phyloP scores from a whole-genome alignment of 176 grass and related monocot genomes.

The Lolium perenne region DNA sequence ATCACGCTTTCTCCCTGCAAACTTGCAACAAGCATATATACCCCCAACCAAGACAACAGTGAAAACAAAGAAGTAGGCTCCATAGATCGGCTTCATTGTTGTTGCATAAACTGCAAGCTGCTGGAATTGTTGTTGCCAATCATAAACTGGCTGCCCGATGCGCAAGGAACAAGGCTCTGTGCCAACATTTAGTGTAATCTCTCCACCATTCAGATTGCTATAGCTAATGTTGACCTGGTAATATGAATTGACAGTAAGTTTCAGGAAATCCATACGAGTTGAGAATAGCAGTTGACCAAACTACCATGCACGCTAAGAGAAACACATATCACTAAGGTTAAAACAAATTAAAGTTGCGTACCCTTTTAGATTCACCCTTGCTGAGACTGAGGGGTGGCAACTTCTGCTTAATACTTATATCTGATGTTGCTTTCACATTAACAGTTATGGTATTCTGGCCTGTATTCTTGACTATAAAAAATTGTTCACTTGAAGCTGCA shows the following conservation, averaged over 20 bases:
- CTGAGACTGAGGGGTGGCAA: neutral
- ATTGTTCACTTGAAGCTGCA: slow-evolving; percentile 55
- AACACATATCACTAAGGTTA: neutral
- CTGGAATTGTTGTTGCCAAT: slow-evolving; percentile 64
- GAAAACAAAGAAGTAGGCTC: slow-evolving; percentile 62
- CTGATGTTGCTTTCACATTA: slow-evolving; percentile 43
- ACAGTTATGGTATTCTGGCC: slow-evolving; percentile 49
- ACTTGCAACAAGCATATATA: slow-evolving; percentile 76
- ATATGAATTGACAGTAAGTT: slow-evolving; percentile 30
- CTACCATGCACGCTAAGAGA: neutral
- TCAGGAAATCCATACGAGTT: slow-evolving; percentile 10
- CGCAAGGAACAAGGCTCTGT: slow-evolving; percentile 50
- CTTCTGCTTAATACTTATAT: slow-evolving; percentile 32
- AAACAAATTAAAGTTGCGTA: slow-evolving; percentile 43
- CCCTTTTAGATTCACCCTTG: slow-evolving; percentile 48
- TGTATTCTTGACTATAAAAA: slow-evolving; percentile 58
- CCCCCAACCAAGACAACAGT: slow-evolving; percentile 59
- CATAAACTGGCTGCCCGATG: slow-evolving; percentile 40
- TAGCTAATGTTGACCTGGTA: slow-evolving; percentile 56
- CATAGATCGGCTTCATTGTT: slow-evolving; percentile 77
- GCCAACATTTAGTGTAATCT: slow-evolving; percentile 58
- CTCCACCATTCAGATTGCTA: slow-evolving; percentile 36
- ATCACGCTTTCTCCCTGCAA: slow-evolving; percentile 44
- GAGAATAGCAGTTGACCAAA: neutral
- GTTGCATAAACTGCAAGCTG: slow-evolving; percentile 61